Conservation (phyloP, 1,139 yeast genomes). For the Torulaspora globosa region DNA sequence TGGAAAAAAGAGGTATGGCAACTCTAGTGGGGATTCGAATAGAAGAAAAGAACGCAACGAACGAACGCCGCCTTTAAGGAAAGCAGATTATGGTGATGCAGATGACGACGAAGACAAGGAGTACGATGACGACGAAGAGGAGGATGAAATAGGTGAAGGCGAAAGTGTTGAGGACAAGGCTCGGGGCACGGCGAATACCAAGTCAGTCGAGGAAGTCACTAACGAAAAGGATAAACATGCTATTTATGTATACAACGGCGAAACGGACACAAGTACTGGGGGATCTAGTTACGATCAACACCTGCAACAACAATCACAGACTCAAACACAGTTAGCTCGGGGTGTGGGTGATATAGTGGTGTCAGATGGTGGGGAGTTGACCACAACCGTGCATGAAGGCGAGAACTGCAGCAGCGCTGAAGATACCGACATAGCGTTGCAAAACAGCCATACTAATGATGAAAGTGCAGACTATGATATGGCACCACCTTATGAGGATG, state of each 20-base stretch:
- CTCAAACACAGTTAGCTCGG: conserved; percentile 8
- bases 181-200: conserved; percentile 8
- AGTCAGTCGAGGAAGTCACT: conserved; percentile 8
- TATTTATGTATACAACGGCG: conserved; percentile 28
- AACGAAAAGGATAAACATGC: conserved; percentile 22
- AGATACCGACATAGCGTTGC: conserved; percentile 15
- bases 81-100: conserved; percentile 7
- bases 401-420: conserved; percentile 23
- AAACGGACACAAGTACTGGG: conserved; percentile 31
- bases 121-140: conserved; percentile 10
- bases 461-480: conserved; percentile 24
- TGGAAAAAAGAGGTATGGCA: conserved; percentile 21
- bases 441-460: conserved; percentile 12
- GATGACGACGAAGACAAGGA: conserved; percentile 14
- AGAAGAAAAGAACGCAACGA: conserved; percentile 15
- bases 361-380: conserved; percentile 14
- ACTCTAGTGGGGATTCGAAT: conserved; percentile 28
- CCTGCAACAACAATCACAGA: not conserved
- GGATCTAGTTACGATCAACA: conserved; percentile 26
- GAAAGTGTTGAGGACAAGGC: conserved; percentile 13
- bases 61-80: not conserved
- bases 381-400: conserved; percentile 20
- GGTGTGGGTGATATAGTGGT: not conserved
- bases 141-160: conserved; percentile 13
- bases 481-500: conserved; percentile 23